Evolutionary conservation across 108 stramenopile genomes (phyloP), one percentile per base, ranked within the genome.

Genomic region (Pseudonitzschia delicatissima): DNA sequence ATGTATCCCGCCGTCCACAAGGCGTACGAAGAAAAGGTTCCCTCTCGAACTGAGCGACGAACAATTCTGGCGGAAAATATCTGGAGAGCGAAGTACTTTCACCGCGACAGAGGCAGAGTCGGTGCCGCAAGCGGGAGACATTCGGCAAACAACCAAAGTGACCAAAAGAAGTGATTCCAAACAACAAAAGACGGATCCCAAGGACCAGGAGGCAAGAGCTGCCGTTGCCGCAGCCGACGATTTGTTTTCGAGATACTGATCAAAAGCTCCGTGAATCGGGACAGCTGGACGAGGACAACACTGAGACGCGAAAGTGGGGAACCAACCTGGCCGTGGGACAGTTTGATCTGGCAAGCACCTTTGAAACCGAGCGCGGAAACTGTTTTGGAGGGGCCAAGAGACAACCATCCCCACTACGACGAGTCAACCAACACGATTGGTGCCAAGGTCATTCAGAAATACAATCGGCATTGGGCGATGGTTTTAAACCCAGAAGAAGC

Each of bases 21-120:
- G 64, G 93, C 93, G 9, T 94, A 94, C 59, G 93, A 94, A 73
- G 93, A 94, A 71, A 94, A 94, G 73, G 93, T 94, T 0, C 93
- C 93, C 17, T n/a, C 57, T 94, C 57, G 89, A 90, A 61, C 53
- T 93, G 60, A 82, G 79, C 40, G 92, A 93, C 67, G 92, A 93
- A 65, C 88, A 90, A 73, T 93, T 93, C 69, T 94, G 90, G 90
- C 90, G 63, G 92, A 91, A 72, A 88, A 90, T 75, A 91, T 91
- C 68, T 94, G 93, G 93, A 53, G 93, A 34, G 74, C 74, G 27
- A 90, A 90, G 58, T 94, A 87, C 66, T 94, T 94, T 79, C 90
- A 94, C 73, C 79, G 93, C 5, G 93, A 94, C 80, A 74, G 93
- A 21, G 93, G 93, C 26, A 55, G 88, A 45, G 66, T 91, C 6